These are phyloP conservation scores for Spirogloea muscicola DNA, from an alignment of 139 green algal species.

Conservation along the genomic window DNA sequence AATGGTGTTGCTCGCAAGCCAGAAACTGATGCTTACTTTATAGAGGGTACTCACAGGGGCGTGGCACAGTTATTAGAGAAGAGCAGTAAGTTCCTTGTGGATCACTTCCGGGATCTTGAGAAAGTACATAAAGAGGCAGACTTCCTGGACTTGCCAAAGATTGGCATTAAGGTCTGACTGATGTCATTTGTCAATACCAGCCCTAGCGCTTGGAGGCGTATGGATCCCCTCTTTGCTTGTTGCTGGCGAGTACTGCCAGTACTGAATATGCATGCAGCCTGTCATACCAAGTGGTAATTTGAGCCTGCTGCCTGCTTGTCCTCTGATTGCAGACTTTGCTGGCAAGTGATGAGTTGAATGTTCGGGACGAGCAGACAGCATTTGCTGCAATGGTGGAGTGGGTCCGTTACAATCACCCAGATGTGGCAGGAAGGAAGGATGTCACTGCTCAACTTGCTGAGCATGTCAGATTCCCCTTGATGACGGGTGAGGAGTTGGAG, in stretches of 20 bases:
- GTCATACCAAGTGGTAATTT: too few relatives aligned
- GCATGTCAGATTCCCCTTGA: conserved; percentile 34
- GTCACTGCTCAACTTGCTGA: conserved; percentile 18
- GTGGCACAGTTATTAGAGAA: conserved; percentile 11
- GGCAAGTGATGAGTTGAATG: conserved; percentile 30
- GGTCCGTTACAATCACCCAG: conserved; percentile 13
- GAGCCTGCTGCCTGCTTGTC: too few relatives aligned
- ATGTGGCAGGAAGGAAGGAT: too few relatives aligned
- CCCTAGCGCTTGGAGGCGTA: too few relatives aligned
- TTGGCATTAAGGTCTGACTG: too few relatives aligned
- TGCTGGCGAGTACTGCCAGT: too few relatives aligned
- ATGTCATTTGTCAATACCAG: too few relatives aligned
- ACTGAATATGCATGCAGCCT: too few relatives aligned
- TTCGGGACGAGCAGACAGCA: conserved; percentile 14
- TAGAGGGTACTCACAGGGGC: too few relatives aligned
- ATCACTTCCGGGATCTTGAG: conserved; percentile 25
- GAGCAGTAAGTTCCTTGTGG: conserved; percentile 15
- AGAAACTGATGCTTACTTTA: too few relatives aligned
- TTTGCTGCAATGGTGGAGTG: conserved; percentile 24
- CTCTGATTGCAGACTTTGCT: conserved; percentile 37
- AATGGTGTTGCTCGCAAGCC: too few relatives aligned
- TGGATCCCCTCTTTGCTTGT: too few relatives aligned
- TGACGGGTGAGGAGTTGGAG: conserved; percentile 26
- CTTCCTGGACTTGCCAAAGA: conserved; percentile 30
- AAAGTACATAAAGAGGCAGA: conserved; percentile 10